These are phyloP conservation scores for Carpinus fangiana DNA, from an alignment of 306 rosid species.

Conservation along the genomic window DNA sequence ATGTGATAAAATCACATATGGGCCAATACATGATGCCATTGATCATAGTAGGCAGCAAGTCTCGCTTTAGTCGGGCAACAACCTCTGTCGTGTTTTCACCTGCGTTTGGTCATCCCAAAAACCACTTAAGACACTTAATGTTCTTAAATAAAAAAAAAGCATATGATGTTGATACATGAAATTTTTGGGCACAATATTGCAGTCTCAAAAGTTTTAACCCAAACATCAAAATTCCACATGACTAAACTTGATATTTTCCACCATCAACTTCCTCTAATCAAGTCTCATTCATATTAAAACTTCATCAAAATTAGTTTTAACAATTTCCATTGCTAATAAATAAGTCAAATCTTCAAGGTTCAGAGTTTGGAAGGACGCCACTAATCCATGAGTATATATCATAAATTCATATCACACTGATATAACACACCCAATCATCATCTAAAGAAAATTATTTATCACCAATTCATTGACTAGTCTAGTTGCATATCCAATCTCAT, in stretches of 20 bases:
- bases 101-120: conserved; percentile 37
- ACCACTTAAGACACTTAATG: conserved; percentile 4
- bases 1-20: conserved; percentile 82
- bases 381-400: too few relatives aligned
- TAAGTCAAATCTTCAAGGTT: background rate
- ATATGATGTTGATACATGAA: background rate
- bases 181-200: background rate
- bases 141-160: background rate
- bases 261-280: background rate
- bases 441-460: background rate
- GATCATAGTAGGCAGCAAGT: conserved; percentile 70
- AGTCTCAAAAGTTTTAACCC: background rate
- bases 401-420: too few relatives aligned
- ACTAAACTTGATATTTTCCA: too few relatives aligned
- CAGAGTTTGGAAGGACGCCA: too few relatives aligned
- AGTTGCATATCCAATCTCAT: background rate
- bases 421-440: background rate
- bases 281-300: background rate
- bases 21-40: conserved; percentile 92
- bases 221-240: too few relatives aligned
- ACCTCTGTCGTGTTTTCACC: conserved; percentile 76
- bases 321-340: background rate
- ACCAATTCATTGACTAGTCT: background rate
- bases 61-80: conserved; percentile 70
- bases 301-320: background rate